Evolutionary conservation across 2,329 filamentous ascomycete species (phyloP).

Genomic region (Aspergillus sp.): DNA sequence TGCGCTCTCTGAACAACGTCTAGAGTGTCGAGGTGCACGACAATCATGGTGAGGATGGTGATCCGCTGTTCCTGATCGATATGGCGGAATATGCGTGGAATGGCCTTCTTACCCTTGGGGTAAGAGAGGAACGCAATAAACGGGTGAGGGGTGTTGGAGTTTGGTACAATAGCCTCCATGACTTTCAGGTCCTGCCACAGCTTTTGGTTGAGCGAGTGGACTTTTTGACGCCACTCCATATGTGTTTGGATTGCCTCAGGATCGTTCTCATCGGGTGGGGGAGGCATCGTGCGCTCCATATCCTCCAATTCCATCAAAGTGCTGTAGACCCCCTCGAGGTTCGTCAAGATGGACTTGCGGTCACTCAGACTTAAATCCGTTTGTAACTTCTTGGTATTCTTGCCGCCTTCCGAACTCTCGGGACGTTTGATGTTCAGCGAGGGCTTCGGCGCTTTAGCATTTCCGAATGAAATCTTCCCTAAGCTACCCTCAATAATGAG

Average conservation of each 20-base stretch:
- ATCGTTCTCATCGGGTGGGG: constrained; percentile 64
- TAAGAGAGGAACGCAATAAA: constrained; percentile 96
- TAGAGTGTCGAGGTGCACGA: constrained; percentile 86
- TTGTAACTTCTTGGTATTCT: constrained; percentile 49
- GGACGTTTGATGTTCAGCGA: constrained; percentile 91
- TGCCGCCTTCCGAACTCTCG: constrained; percentile 64
- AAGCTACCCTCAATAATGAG: constrained; percentile 93
- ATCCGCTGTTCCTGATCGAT: constrained; percentile 87
- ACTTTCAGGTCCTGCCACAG: constrained; percentile 89
- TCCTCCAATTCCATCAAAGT: constrained; percentile 94
- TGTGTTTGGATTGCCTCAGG: constrained; percentile 70
- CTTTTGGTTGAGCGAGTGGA: constrained; percentile 70
- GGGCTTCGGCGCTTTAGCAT: constrained; percentile 94
- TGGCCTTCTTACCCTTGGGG: constrained; percentile 92
- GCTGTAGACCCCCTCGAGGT: constrained; percentile 85
- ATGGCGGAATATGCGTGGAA: constrained; percentile 91
- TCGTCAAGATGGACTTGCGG: constrained; percentile 77
- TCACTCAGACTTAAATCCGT: constrained; percentile 63
- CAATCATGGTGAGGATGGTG: constrained; percentile 92
- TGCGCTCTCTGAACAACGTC: constrained; percentile 84
- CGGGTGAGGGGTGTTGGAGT: constrained; percentile 71
- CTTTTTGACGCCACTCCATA: constrained; percentile 74
- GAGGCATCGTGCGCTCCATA: constrained; percentile 77
- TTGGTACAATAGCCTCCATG: constrained; percentile 81
- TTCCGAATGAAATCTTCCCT: constrained; percentile 98